These are phyloP conservation scores for Aristolochia contorta DNA, from an alignment of 164 flowering plant species.

Conservation along the genomic window DNA sequence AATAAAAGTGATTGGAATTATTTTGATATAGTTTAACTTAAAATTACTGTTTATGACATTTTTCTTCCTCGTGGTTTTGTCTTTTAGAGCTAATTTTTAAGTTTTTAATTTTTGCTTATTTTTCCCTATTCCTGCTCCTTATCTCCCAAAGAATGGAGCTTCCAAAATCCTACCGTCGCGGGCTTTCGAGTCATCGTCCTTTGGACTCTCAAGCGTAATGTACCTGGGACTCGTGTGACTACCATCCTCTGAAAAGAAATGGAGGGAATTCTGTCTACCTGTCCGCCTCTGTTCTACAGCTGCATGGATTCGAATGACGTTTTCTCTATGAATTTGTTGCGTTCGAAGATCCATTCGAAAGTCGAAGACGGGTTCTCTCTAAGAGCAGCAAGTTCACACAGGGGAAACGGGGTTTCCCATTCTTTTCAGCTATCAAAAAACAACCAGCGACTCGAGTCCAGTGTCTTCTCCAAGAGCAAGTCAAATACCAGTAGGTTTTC, in stretches of 20 bases:
- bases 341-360: neutral
- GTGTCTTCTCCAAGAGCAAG: neutral
- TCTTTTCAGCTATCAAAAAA: neutral
- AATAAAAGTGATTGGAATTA: no score
- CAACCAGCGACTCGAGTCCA: neutral
- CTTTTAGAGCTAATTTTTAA: no score
- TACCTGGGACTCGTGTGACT: no score
- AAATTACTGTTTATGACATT: no score
- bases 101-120: no score
- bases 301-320: constrained; percentile 4
- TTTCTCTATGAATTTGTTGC: neutral
- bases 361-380: neutral
- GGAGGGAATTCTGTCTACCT: neutral
- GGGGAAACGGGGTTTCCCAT: neutral
- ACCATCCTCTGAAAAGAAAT: neutral
- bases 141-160: no score
- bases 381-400: neutral
- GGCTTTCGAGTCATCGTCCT: no score
- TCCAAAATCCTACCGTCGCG: no score
- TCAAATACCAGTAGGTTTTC: neutral
- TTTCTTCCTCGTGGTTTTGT: no score
- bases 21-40: no score
- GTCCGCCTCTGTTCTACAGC: neutral
- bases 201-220: no score
- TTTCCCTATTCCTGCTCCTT: no score